Evolutionary conservation across 495 filamentous ascomycete species (phyloP), one percentile per base, ranked within the genome.

Genomic region (Penicillium pancosmium): DNA sequence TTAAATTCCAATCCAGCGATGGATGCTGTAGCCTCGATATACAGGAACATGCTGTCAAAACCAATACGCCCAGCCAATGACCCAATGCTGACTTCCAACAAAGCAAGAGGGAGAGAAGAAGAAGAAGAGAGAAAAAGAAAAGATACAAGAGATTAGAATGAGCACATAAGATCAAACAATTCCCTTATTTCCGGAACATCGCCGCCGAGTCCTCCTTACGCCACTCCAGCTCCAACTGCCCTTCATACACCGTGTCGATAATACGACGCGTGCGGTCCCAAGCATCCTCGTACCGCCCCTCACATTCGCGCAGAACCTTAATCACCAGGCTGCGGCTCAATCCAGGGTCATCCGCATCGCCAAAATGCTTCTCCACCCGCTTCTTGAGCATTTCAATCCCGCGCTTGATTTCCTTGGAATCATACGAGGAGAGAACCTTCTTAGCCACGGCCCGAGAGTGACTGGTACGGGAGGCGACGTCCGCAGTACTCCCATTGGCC

Each of bases 351-450:
- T 93, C 91, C 5, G 86, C 90, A 44, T 94, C 91, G 21, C 89
- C 91, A 74, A 97, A 97, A 72, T 98, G 93, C 73, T 98, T 98
- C 73, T 97, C 92, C 4, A 98, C 90, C 31, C 93, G 82, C 75
- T 94, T 95, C 69, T 86, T 85, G 31, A 98, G 79, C 59, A 89
- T 82, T 58, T 96, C 92, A 54, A 96, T 86, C 6, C 93, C 93
- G 56, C 89, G 88, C 40, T 86, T 80, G 41, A 97, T 80, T 71
- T 97, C 93, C 73, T 90, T 91, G 15, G 75, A 77, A 65, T 97
- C 93, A 64, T 96, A 89, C 15, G 81, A 77, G 8, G 87, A 81
- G 19, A 98, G 78, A 6, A 94, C 74, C 72, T 96, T 97, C 76
- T 93, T 93, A 56, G 93, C 92, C 15, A 87, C 84, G 3, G 80